Evolutionary conservation across 148 eudicot genomes (phyloP).

Genomic region (Fallopia convolvulus): DNA sequence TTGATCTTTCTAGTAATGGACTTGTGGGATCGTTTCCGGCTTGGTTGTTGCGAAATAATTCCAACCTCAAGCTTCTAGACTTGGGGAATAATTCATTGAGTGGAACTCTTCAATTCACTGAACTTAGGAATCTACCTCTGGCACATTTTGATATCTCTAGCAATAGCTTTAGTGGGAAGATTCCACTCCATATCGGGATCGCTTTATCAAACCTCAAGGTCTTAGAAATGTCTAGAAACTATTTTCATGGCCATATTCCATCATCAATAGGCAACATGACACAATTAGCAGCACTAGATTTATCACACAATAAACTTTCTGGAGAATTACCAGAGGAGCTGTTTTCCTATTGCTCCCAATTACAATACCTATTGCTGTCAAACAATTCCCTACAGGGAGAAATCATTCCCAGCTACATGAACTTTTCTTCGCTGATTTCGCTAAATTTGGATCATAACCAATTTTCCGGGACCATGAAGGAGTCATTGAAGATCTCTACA

Average conservation of each 20-base stretch:
- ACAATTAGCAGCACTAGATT: neutral
- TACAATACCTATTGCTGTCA: neutral
- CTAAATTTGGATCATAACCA: neutral
- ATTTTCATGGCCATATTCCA: neutral
- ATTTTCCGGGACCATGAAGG: neutral
- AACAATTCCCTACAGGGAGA: neutral
- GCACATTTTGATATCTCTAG: neutral
- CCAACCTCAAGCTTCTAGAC: constrained; percentile 14
- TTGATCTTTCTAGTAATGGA: constrained; percentile 14
- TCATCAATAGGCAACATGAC: neutral
- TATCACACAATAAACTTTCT: neutral
- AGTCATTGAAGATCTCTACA: neutral
- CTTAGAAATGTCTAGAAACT: neutral
- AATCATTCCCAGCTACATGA: neutral
- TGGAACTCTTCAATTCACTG: neutral
- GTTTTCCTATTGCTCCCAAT: neutral
- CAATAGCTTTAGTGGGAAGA: constrained; percentile 11
- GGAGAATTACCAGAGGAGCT: neutral
- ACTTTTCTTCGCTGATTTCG: neutral
- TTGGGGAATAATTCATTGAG: neutral
- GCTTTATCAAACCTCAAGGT: neutral
- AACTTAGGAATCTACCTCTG: neutral
- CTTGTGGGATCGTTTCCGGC: neutral
- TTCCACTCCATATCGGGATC: constrained; percentile 7
- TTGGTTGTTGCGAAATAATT: constrained; percentile 16